Conservation (phyloP, 371 early-diverging fungal genomes). For the Capniomyces stellatus region DNA sequence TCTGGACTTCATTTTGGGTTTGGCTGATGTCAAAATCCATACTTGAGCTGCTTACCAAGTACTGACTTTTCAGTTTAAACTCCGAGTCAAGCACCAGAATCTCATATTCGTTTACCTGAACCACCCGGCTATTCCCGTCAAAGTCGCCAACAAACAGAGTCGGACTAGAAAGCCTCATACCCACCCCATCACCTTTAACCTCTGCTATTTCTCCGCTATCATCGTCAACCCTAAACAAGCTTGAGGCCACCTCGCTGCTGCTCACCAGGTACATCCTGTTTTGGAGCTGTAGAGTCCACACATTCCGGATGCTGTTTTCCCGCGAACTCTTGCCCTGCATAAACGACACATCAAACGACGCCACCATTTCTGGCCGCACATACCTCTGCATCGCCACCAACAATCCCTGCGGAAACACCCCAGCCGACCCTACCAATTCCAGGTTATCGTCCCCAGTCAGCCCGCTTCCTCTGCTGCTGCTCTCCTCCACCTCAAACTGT, state of each 20-base stretch:
- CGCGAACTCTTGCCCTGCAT: slow-evolving; percentile 27
- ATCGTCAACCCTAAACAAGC: too few relatives aligned
- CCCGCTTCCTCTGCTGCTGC: neutral
- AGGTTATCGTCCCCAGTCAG: slow-evolving; percentile 24
- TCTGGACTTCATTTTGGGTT: too few relatives aligned
- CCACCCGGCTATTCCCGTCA: slow-evolving; percentile 8
- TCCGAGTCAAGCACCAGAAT: slow-evolving; percentile 8
- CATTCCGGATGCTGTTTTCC: neutral
- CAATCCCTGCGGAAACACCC: slow-evolving; percentile 49
- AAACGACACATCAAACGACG: slow-evolving; percentile 43
- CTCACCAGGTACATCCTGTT: neutral
- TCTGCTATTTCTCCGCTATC: too few relatives aligned
- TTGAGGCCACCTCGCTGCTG: too few relatives aligned
- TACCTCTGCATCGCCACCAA: slow-evolving; percentile 65
- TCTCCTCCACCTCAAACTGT: slow-evolving; percentile 43
- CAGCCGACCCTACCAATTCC: slow-evolving; percentile 67
- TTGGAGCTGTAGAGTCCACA: neutral
- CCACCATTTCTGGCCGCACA: slow-evolving; percentile 51
- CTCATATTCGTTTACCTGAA: slow-evolving; percentile 10
- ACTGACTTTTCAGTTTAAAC: slow-evolving; percentile 10
- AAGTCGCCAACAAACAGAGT: slow-evolving; percentile 7
- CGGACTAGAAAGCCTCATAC: too few relatives aligned
- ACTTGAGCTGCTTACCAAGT: too few relatives aligned
- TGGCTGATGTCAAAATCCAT: too few relatives aligned
- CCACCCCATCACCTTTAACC: too few relatives aligned